Evolutionary conservation across 2,329 filamentous ascomycete species (phyloP).

Genomic region (Colletotrichum lupini): DNA sequence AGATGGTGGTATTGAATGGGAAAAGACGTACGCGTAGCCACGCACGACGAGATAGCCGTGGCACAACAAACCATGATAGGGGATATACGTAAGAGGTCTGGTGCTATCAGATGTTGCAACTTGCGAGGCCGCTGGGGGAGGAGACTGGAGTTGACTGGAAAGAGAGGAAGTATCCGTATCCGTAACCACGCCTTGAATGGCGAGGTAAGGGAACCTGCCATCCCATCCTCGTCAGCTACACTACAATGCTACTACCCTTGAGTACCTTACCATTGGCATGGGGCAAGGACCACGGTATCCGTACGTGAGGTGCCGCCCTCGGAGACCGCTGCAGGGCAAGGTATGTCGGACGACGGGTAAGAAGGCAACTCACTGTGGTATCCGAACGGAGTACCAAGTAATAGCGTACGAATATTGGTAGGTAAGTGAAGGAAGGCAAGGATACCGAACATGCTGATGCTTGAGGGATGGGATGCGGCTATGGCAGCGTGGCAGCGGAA

Average conservation of each 20-base stretch:
- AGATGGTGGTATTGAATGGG: slow-evolving; percentile 26
- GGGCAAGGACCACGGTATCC: no score
- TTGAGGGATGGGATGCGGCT: background rate
- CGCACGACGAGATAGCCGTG: background rate
- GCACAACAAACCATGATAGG: background rate
- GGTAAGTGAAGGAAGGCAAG: background rate
- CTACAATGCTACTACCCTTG: background rate
- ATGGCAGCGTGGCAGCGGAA: slow-evolving; percentile 11
- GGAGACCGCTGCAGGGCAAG: background rate
- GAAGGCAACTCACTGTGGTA: background rate
- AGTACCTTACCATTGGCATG: background rate
- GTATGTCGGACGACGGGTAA: background rate
- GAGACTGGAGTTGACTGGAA: background rate
- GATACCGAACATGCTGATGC: background rate
- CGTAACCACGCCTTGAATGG: no score
- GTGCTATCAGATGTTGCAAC: background rate
- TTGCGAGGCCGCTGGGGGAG: background rate
- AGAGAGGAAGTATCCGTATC: no score
- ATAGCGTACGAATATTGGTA: background rate
- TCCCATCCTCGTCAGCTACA: background rate
- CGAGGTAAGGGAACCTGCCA: background rate
- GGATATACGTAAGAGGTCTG: background rate
- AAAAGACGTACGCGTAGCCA: background rate
- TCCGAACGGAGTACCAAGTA: no score
- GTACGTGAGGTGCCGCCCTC: background rate